Base-by-base conservation (phyloP, 2,329 filamentous ascomycete species). In the Penicillium sp. region DNA sequence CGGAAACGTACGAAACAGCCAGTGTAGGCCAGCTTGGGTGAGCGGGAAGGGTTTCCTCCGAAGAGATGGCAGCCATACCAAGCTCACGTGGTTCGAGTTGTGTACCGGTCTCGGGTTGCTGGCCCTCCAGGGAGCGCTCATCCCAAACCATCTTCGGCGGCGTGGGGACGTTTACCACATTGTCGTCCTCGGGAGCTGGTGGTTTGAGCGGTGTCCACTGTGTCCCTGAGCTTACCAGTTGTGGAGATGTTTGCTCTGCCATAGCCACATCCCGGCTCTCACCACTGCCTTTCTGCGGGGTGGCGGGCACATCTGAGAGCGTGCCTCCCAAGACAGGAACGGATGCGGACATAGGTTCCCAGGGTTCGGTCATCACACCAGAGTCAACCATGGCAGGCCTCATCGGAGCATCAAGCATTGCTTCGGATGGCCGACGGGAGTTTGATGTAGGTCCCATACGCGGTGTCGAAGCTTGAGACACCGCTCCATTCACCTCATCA, bases 321-420 rank as follows among this genome's bases (percentile, higher is more conserved):
- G 45, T 42, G 20, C 39, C 41, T 5, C 54, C 34, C 22, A n/a
- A n/a, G 9, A 22, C 51, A 33, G 53, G 49, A n/a, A 53, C 48
- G 23, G 47, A 37, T 11, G 53, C 46, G 31, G 37, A 34, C 16
- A 63, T 57, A 17, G 67, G 67, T 41, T 68, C 62, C 72, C 72
- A 76, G 15, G 74, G 68, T 34, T 82, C 78, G 6, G 78, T 82
- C 77, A 81, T 82, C 47, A 74, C 73, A 29, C 70, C 70, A 34
- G 74, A 73, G 55, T 81, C 77, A 20, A 80, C 72, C 75, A 79
- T 80, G 16, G 57, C 45, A 5, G 67, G 50, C 39, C 41, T 57
- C 13, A 48, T 44, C 6, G 40, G 17, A 5, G 41, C 17, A 30
- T 52, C 47, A 18, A 63, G 36, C 30, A 50, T 48, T 14, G 41